These are phyloP conservation scores for Rhynchospora breviuscula DNA, from an alignment of 176 grass and related monocot genomes.

Conservation along the genomic window DNA sequence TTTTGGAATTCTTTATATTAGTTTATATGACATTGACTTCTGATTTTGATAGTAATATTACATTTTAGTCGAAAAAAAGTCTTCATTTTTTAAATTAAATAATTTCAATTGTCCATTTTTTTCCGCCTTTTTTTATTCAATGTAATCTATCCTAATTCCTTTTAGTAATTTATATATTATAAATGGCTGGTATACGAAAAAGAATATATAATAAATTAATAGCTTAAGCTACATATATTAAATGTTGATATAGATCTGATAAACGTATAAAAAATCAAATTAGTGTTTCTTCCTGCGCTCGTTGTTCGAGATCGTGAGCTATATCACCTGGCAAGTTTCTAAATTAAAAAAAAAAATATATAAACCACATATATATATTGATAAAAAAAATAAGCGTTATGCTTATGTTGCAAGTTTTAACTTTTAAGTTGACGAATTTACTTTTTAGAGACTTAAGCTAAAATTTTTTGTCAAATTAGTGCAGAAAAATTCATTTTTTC, in stretches of 20 bases:
- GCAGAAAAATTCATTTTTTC: too few species aligned
- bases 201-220: background rate
- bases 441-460: too few species aligned
- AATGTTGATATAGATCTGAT: background rate
- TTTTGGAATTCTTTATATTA: background rate
- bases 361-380: background rate
- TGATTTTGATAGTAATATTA: background rate
- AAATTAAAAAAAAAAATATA: background rate
- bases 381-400: background rate
- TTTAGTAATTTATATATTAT: background rate
- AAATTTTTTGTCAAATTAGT: too few species aligned
- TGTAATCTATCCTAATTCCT: background rate
- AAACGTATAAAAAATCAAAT: background rate
- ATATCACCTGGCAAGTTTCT: background rate
- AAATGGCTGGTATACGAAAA: background rate
- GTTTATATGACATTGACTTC: background rate
- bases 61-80: background rate
- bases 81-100: background rate
- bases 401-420: too few species aligned
- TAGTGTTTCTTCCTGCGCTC: background rate
- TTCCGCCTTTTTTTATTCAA: background rate
- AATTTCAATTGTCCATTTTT: background rate
- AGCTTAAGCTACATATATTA: background rate
- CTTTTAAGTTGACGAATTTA: too few species aligned
- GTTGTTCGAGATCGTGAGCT: background rate